These are phyloP conservation scores for Moesziomyces antarcticus DNA, from an alignment of 1,284 basidiomycete genomes.

Conservation along the genomic window DNA sequence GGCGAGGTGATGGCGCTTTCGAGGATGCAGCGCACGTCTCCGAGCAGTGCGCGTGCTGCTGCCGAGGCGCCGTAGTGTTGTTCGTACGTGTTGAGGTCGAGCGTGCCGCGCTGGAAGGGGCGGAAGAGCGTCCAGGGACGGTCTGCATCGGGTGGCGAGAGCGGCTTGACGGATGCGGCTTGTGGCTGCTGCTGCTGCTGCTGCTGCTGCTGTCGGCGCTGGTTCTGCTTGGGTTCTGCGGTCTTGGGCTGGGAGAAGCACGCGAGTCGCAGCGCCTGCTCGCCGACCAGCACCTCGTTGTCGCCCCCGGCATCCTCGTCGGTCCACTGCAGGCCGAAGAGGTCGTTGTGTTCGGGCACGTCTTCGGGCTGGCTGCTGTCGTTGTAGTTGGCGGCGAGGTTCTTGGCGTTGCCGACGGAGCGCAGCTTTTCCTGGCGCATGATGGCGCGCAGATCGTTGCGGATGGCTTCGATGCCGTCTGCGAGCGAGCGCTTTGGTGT, in stretches of 20 bases:
- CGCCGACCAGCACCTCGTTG: conserved; percentile 58
- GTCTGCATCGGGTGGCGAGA: conserved; percentile 29
- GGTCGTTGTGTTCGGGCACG: conserved; percentile 64
- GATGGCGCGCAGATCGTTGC: conserved; percentile 63
- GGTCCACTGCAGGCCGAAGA: conserved; percentile 64
- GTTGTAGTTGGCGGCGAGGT: conserved; percentile 64
- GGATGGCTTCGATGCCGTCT: conserved; percentile 57
- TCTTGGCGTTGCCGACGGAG: conserved; percentile 61
- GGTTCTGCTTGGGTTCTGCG: conserved; percentile 34
- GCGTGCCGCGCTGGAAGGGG: conserved; percentile 58
- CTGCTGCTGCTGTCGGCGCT: conserved; percentile 36
- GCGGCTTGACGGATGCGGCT: conserved; percentile 19
- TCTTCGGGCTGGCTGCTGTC: conserved; percentile 54
- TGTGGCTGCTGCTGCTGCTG: too few relatives aligned
- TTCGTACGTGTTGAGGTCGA: conserved; percentile 60
- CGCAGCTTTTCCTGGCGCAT: conserved; percentile 67
- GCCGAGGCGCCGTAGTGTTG: conserved; percentile 56
- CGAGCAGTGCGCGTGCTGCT: conserved; percentile 55
- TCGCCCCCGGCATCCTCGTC: conserved; percentile 33
- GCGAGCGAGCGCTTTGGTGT: conserved; percentile 23
- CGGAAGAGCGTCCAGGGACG: conserved; percentile 62
- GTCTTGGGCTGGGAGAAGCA: conserved; percentile 54
- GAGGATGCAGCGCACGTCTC: conserved; percentile 58
- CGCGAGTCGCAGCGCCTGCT: conserved; percentile 61
- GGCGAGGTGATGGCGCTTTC: conserved; percentile 60